A percentile compares a stretch with the other conserved stretches of the same genome.
These are phyloP conservation scores for Ustilago lituana DNA, from an alignment of 1,284 basidiomycete genomes.

Conservation along the genomic window DNA sequence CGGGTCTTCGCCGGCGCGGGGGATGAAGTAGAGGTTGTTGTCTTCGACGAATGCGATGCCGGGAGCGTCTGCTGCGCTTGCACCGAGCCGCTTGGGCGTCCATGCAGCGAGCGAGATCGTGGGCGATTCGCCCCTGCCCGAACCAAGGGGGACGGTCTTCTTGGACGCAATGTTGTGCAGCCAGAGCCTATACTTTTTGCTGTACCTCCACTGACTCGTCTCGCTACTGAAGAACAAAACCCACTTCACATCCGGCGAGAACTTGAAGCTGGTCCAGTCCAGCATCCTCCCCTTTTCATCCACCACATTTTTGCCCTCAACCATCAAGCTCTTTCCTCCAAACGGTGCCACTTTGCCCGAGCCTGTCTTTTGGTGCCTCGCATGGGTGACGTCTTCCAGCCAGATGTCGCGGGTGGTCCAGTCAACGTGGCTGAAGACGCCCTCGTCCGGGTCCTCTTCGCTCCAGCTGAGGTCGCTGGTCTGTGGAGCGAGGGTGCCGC, in stretches of 20 bases:
- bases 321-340: conserved; percentile 49
- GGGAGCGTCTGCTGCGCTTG: conserved; percentile 12
- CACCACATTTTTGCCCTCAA: conserved; percentile 51
- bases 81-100: conserved; percentile 22
- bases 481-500: conserved; percentile 47
- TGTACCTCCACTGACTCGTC: conserved; percentile 87
- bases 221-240: conserved; percentile 53
- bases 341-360: conserved; percentile 48
- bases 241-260: conserved; percentile 53
- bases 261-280: conserved; percentile 45
- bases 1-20: conserved; percentile 66
- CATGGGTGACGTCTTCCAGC: conserved; percentile 60
- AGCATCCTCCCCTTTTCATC: conserved; percentile 41
- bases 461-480: conserved; percentile 37
- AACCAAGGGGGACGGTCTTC: conserved; percentile 73
- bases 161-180: conserved; percentile 76
- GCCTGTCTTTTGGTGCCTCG: conserved; percentile 43
- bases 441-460: conserved; percentile 56
- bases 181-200: conserved; percentile 87
- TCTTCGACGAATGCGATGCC: conserved; percentile 50
- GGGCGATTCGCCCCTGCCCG: conserved; percentile 15
- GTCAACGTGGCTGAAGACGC: conserved; percentile 59
- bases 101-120: conserved; percentile 40
- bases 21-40: conserved; percentile 54
- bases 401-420: conserved; percentile 48